Evolutionary conservation across 2,329 filamentous ascomycete genomes (phyloP), one percentile per base, ranked within the genome.

Genomic region (Colletotrichum brevisporum): DNA sequence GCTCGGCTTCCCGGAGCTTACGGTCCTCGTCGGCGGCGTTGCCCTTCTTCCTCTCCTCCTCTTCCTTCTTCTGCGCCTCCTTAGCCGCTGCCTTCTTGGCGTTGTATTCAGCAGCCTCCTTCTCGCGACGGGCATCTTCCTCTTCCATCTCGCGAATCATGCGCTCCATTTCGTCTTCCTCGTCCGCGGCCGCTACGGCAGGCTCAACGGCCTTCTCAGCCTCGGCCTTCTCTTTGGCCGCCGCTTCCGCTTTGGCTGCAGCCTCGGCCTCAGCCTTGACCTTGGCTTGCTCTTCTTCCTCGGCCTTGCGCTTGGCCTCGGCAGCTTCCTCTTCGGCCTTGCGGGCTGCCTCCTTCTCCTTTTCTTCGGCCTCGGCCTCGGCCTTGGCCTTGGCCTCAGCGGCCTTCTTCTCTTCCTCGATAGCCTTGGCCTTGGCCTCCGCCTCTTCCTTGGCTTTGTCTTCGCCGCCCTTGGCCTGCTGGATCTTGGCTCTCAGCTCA

Each of bases 401-500:
- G 10, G 74, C 73, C 16, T 75, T 77, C 65, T 80, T 76, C 18
- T 75, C 76, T 39, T 74, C 72, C 5, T 86, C 83, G 24, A 84
- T 74, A 6, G 73, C 76, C 52, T 77, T 84, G 70, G 75, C 74
- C 26, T 85, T 75, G 3, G 73, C 77, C 50, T 76, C 80, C 70
- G 85, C 83, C 36, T 75, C 76, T 26, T 75, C 72, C 68, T 76
- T 76, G 26, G 77, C 72, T 69, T 78, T 78, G 24, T 74, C 74
- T 27, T 66, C 73, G 18, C 76, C 74, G 36, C 75, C 79, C 2
- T 84, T 84, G 63, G 90, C 89, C 60, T 88, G 88, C 77, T 91
- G 89, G 77, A 97, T 91, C 78, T 94, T 91, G 78, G 92, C 90
- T 80, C 92, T 92, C 76, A 95, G 92, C 81, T 97, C 94, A 73